phyloP scores from a whole-genome alignment of 768 basidiomycete species.

The Trametes meyenii region DNA sequence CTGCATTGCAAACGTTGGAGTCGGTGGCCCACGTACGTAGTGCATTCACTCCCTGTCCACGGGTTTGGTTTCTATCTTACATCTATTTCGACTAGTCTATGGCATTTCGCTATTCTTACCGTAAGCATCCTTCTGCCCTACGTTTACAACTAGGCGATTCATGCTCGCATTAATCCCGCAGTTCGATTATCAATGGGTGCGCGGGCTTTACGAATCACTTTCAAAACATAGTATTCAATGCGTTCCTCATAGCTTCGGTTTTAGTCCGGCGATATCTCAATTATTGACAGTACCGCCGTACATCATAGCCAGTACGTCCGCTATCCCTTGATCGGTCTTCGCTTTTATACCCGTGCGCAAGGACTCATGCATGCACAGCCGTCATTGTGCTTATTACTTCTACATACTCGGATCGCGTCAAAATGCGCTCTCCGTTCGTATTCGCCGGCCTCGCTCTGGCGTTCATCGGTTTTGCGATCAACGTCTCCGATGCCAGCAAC shows the following conservation, averaged over 20 bases:
- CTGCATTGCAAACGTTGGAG: slow-evolving; percentile 57
- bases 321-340: background rate
- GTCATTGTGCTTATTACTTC: slow-evolving; percentile 54
- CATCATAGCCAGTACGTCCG: slow-evolving; percentile 47
- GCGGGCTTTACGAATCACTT: slow-evolving; percentile 8
- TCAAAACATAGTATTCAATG: background rate
- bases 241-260: slow-evolving; percentile 52
- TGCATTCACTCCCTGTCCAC: background rate
- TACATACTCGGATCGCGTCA: slow-evolving; percentile 58
- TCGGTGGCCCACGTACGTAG: slow-evolving; percentile 59
- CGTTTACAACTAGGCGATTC: background rate
- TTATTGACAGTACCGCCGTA: slow-evolving; percentile 73
- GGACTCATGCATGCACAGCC: slow-evolving; percentile 39
- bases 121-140: slow-evolving; percentile 42
- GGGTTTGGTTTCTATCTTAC: background rate
- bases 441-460: slow-evolving; percentile 51
- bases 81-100: slow-evolving; percentile 49
- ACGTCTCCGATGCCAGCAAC: slow-evolving; percentile 53
- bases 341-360: no score
- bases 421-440: slow-evolving; percentile 62
- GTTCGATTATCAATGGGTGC: slow-evolving; percentile 61
- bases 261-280: slow-evolving; percentile 56
- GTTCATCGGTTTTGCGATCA: slow-evolving; percentile 64
- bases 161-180: slow-evolving; percentile 27
- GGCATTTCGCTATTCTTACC: slow-evolving; percentile 71